Evolutionary conservation across 345 rosid genomes (phyloP), one percentile per base, ranked within the genome.

Genomic region (Syzygium oleosum): DNA sequence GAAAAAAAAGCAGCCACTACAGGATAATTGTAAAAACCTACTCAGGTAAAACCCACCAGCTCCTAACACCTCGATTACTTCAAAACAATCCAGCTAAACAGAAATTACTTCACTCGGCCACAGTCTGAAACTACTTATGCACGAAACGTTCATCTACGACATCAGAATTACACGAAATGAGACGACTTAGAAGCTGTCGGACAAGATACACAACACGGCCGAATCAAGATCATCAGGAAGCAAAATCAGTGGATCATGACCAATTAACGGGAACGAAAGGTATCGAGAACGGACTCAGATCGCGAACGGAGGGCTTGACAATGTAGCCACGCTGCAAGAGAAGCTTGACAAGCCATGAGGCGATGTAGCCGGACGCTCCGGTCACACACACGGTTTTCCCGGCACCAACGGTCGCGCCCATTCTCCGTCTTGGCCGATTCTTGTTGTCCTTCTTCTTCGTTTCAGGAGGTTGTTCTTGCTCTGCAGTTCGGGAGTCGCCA

Each of bases 281-380:
- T 80, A 84, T 41, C 27, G 88, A 85, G 89, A 85, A 92, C 92
- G 12, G 84, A 96, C 98, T 90, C 86, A 95, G 98, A 85, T 96
- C 95, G 2, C 98, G 94, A 89, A 95, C 96, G 84, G 99, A 93
- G 89, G 99, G 98, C 91, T 93, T 95, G 89, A 96, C 96, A 85
- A 92, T 92, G 89, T 96, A 96, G 46, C 98, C 97, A 52, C 95
- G 94, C 43, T 86, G 89, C 84, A 96, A 98, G 46, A 96, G 97
- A 89, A 95, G 93, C 93, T 96, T 94, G 52, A 96, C 96, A 29
- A 96, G 90, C 97, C 98, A 95, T 17, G 96, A 93, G 56, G 99
- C 96, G 51, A 96, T 95, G 95, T 95, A 95, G 86, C 98, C 95
- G 41, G 98, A 95, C 43, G 97, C 95, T 85, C 98, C 99, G 16